phyloP scores from a whole-genome alignment of 2,329 filamentous ascomycete genomes.

The Botrytis fragariae region DNA sequence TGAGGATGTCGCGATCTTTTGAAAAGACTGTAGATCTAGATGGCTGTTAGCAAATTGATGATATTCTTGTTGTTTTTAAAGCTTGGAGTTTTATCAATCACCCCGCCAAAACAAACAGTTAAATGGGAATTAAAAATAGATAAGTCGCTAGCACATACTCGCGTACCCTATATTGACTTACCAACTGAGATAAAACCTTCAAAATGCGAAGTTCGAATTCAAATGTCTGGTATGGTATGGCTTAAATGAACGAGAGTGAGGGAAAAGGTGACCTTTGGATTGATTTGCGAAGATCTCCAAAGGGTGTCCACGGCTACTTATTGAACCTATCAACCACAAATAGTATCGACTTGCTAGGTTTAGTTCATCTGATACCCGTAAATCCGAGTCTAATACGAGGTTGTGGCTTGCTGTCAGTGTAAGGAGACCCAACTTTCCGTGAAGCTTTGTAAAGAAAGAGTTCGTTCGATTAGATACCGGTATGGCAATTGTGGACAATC shows the following conservation, averaged over 20 bases:
- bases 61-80: not conserved
- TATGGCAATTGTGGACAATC: not conserved
- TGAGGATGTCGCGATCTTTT: not conserved
- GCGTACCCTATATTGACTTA: not conserved
- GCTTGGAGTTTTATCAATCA: not conserved
- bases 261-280: not conserved
- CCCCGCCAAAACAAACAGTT: not conserved
- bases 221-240: not conserved
- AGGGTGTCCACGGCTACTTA: not conserved
- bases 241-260: slow-evolving; percentile 1
- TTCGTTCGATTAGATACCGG: not conserved
- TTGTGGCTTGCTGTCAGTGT: slow-evolving; percentile 11
- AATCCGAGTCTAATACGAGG: slow-evolving; percentile 6
- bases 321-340: not conserved
- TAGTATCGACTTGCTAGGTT: not conserved
- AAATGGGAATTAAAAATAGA: not conserved
- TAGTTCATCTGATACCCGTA: not conserved
- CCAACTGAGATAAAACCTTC: not conserved
- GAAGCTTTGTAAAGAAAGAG: not conserved
- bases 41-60: not conserved
- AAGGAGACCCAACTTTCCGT: not conserved
- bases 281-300: not conserved
- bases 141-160: not conserved
- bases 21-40: slow-evolving; percentile 6
- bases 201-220: not conserved